Evolutionary conservation across 2,329 filamentous ascomycete species (phyloP).

Genomic region (Fusarium incarnatum): DNA sequence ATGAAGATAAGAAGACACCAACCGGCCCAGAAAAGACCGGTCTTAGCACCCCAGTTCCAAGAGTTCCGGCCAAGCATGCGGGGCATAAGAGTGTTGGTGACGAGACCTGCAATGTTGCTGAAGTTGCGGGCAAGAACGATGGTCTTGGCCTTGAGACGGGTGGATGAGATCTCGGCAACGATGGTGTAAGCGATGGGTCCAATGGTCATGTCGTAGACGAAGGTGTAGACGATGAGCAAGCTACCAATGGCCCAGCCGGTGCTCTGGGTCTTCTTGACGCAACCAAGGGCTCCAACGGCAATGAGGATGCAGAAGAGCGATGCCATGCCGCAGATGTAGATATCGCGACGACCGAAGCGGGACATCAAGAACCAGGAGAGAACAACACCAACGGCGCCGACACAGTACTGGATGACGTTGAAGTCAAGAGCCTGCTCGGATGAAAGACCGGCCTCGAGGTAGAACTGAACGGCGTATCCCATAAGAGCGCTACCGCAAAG

Average conservation of each 20-base stretch:
- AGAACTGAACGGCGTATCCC: constrained; percentile 23
- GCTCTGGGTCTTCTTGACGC: constrained; percentile 53
- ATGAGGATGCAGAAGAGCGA: constrained; percentile 11
- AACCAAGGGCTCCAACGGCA: constrained; percentile 50
- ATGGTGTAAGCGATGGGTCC: constrained; percentile 81
- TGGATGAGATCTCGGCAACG: constrained; percentile 67
- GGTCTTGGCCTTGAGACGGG: constrained; percentile 59
- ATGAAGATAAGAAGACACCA: constrained; percentile 57
- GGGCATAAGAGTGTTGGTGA: constrained; percentile 58
- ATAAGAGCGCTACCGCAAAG: constrained; percentile 21
- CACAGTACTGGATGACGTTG: constrained; percentile 21
- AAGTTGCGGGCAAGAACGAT: constrained; percentile 58
- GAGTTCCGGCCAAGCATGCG: constrained; percentile 59
- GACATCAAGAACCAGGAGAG: constrained; percentile 24
- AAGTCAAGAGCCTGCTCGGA: constrained; percentile 14
- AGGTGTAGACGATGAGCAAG: constrained; percentile 57
- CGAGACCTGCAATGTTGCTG: constrained; percentile 62
- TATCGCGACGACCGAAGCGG: constrained; percentile 14
- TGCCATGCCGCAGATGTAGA: constrained; percentile 14
- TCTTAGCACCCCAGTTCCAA: constrained; percentile 61
- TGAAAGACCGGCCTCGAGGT: constrained; percentile 12
- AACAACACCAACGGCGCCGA: constrained; percentile 11
- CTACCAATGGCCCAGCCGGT: constrained; percentile 59
- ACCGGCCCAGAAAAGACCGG: constrained; percentile 58
- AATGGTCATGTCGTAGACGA: constrained; percentile 55